Evolutionary conservation across 1,284 basidiomycete species (phyloP).

Genomic region (Rhodofomes roseus): DNA sequence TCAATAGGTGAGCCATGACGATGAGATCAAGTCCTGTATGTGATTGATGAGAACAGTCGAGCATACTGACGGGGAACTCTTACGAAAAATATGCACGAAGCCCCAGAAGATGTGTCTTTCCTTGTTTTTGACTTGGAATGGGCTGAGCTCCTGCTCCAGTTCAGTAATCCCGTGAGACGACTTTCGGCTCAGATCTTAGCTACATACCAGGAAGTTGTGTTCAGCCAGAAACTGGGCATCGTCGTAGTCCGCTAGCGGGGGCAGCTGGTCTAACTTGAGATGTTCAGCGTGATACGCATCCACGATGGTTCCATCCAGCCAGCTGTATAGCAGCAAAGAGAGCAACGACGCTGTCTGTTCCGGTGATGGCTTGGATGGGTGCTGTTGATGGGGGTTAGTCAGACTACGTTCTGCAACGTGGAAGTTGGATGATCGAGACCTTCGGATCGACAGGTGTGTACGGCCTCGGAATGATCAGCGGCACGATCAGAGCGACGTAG

Average conservation of each 20-base stretch:
- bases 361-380: conserved; percentile 33
- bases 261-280: conserved; percentile 28
- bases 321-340: conserved; percentile 53
- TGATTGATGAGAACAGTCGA: background rate
- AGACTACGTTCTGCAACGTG: background rate
- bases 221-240: conserved; percentile 34
- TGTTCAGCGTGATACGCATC: conserved; percentile 22
- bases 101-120: conserved; percentile 27
- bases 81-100: conserved; percentile 20
- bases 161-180: background rate
- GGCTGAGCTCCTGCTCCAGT: conserved; percentile 12
- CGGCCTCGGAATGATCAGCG: conserved; percentile 37
- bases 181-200: background rate
- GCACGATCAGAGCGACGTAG: conserved; percentile 36
- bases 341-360: conserved; percentile 66
- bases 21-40: conserved; percentile 9
- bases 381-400: conserved; percentile 21
- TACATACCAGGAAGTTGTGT: conserved; percentile 25
- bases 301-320: conserved; percentile 37
- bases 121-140: conserved; percentile 11
- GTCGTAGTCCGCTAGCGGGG: conserved; percentile 45
- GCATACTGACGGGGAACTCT: background rate
- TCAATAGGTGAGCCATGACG: conserved; percentile 6
- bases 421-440: conserved; percentile 26
- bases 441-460: conserved; percentile 39